Conservation (phyloP, 805 yeast species). For the Teunomyces panamensis region DNA sequence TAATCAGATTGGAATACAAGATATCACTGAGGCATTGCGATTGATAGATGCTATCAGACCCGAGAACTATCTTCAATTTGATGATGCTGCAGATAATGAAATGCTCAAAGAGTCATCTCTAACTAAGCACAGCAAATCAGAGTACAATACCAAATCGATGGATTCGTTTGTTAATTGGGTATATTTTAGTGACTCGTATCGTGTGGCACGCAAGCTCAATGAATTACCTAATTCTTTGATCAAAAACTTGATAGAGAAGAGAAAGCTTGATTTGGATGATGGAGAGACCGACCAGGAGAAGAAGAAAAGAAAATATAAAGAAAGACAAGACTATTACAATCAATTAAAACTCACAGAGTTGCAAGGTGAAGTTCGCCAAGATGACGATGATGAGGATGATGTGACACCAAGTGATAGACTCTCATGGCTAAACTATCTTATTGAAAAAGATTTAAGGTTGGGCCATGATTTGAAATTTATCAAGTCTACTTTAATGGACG, state of each 20-base stretch:
- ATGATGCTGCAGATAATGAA: slow-evolving; percentile 14
- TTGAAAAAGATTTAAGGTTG: slow-evolving; percentile 29
- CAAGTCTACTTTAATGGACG: slow-evolving; percentile 26
- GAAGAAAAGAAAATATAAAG: slow-evolving; percentile 31
- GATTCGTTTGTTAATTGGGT: slow-evolving; percentile 40
- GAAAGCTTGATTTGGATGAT: slow-evolving; percentile 34
- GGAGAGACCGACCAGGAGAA: slow-evolving; percentile 34
- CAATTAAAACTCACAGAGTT: slow-evolving; percentile 29
- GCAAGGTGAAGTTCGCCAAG: slow-evolving; percentile 8
- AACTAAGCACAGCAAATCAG: slow-evolving; percentile 13
- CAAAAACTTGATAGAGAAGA: slow-evolving; percentile 34
- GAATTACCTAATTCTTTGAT: slow-evolving; percentile 30
- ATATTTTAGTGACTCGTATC: slow-evolving; percentile 24
- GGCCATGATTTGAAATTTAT: slow-evolving; percentile 38
- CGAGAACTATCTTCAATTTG: slow-evolving; percentile 50
- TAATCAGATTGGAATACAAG: slow-evolving; percentile 54
- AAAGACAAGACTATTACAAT: slow-evolving; percentile 39
- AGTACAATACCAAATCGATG: slow-evolving; percentile 34
- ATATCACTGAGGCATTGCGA: slow-evolving; percentile 67
- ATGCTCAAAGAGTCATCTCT: slow-evolving; percentile 11
- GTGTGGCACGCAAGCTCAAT: slow-evolving; percentile 21
- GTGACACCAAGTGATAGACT: slow-evolving; percentile 23
- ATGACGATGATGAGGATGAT: slow-evolving; percentile 24
- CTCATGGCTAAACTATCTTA: slow-evolving; percentile 39
- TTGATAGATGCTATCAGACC: slow-evolving; percentile 64